Percentiles rank a stretch among this genome's conserved stretches.
Conservation (phyloP, 2,329 filamentous ascomycete species). For the Malbranchea zuffiana region DNA sequence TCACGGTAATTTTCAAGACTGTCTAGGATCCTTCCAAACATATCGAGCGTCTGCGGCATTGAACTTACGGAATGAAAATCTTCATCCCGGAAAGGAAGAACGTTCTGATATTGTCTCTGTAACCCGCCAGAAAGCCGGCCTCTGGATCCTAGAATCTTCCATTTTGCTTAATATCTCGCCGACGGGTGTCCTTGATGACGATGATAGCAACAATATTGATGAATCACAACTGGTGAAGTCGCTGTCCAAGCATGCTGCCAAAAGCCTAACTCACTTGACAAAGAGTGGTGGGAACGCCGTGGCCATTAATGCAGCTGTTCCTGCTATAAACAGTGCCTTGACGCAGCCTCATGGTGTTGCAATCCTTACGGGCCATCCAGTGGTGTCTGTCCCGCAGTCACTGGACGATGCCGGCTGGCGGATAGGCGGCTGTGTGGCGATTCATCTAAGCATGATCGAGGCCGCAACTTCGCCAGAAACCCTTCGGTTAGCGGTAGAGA, state of each 20-base stretch:
- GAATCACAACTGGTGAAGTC: constrained; percentile 66
- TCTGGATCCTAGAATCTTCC: constrained; percentile 67
- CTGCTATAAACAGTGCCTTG: constrained; percentile 81
- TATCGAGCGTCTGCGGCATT: constrained; percentile 86
- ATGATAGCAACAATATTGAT: constrained; percentile 59
- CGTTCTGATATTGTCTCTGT: constrained; percentile 83
- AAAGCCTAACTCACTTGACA: constrained; percentile 57
- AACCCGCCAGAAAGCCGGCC: constrained; percentile 73
- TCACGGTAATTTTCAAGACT: constrained; percentile 93
- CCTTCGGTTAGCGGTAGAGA: constrained; percentile 65
- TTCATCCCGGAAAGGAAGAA: constrained; percentile 82
- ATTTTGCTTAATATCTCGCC: constrained; percentile 77
- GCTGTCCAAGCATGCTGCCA: constrained; percentile 60
- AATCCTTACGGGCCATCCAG: constrained; percentile 69
- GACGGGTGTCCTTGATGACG: constrained; percentile 66
- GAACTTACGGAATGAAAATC: constrained; percentile 79
- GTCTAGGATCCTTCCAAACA: constrained; percentile 88
- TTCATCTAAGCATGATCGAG: constrained; percentile 76
- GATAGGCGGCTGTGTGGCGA: constrained; percentile 77
- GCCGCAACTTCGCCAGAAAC: constrained; percentile 58
- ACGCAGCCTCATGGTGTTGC: constrained; percentile 69
- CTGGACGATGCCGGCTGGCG: constrained; percentile 90
- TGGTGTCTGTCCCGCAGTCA: constrained; percentile 68
- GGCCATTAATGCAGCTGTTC: constrained; percentile 78
- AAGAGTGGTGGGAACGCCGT: constrained; percentile 65